phyloP scores from a whole-genome alignment of 306 rosid species.

The Alnus glutinosa region DNA sequence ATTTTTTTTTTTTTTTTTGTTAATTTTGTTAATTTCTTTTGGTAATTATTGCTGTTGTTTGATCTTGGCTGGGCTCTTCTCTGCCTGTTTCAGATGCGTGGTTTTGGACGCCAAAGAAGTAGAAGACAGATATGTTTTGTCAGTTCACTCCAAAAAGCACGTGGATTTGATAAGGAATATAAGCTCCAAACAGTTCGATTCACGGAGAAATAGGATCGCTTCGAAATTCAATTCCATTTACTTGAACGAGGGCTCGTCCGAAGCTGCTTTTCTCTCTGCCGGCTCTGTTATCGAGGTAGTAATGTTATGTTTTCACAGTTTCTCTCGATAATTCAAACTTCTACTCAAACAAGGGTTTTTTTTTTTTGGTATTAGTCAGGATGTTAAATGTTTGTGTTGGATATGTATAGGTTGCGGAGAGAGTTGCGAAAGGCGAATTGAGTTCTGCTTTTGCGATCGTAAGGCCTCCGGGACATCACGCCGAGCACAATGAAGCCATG shows the following conservation, averaged over 20 bases:
- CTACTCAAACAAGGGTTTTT: not conserved
- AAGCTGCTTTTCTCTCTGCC: slow-evolving; percentile 90
- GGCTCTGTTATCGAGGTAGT: slow-evolving; percentile 81
- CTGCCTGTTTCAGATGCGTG: slow-evolving; percentile 64
- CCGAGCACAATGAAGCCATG: slow-evolving; percentile 79
- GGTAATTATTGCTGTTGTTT: not conserved
- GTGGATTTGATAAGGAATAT: slow-evolving; percentile 66
- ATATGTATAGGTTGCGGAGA: slow-evolving; percentile 52
- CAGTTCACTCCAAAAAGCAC: slow-evolving; percentile 66
- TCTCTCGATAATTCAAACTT: no score
- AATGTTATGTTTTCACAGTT: not conserved
- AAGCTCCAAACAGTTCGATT: slow-evolving; percentile 53
- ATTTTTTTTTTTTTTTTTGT: not conserved
- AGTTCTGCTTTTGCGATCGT: slow-evolving; percentile 80
- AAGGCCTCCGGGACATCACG: slow-evolving; percentile 99
- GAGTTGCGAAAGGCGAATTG: slow-evolving; percentile 81
- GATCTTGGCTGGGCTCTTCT: not conserved
- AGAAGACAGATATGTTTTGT: slow-evolving; percentile 53
- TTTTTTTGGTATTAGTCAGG: not conserved
- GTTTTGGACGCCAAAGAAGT: slow-evolving; percentile 75
- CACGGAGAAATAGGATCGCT: slow-evolving; percentile 51
- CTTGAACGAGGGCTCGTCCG: slow-evolving; percentile 79
- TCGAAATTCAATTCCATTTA: slow-evolving; percentile 59
- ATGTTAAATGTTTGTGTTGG: slow-evolving; percentile 24
- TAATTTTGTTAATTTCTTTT: not conserved